Conservation (phyloP, 2,329 filamentous ascomycete genomes). For the Trichoderma guizhouense region DNA sequence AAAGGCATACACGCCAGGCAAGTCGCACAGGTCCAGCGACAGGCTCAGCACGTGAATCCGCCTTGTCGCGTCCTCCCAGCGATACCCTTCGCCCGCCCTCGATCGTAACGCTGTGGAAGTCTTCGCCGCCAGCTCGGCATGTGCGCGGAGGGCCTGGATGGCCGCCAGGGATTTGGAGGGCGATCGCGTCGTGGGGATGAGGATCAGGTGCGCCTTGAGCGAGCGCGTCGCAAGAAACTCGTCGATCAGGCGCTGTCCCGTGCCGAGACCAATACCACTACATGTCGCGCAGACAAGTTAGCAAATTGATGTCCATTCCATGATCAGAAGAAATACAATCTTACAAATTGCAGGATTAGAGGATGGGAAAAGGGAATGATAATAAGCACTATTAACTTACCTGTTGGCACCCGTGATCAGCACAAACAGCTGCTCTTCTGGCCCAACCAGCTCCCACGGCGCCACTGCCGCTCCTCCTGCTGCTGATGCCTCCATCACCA, state of each 20-base stretch:
- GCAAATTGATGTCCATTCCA: neutral
- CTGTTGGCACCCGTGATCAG: slow-evolving; percentile 85
- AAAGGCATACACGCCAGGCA: slow-evolving; percentile 48
- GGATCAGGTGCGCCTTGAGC: slow-evolving; percentile 64
- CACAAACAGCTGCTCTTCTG: slow-evolving; percentile 54
- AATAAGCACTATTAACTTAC: slow-evolving; percentile 42
- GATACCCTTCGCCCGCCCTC: slow-evolving; percentile 32
- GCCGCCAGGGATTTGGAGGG: slow-evolving; percentile 71
- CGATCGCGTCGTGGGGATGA: slow-evolving; percentile 82
- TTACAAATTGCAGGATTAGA: neutral
- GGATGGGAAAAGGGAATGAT: neutral
- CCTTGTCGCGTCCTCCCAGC: slow-evolving; percentile 39
- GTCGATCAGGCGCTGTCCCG: slow-evolving; percentile 81
- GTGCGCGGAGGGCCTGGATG: slow-evolving; percentile 56
- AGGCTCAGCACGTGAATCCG: slow-evolving; percentile 58
- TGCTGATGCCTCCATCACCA: slow-evolving; percentile 7
- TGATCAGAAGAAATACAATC: neutral
- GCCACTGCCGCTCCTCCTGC: slow-evolving; percentile 19
- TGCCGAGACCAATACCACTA: slow-evolving; percentile 84
- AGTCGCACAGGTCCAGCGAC: slow-evolving; percentile 59
- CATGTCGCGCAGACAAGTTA: neutral
- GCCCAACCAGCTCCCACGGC: slow-evolving; percentile 37
- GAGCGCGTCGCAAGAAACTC: slow-evolving; percentile 75
- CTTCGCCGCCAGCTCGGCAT: slow-evolving; percentile 48
- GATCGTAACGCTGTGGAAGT: slow-evolving; percentile 38